These are phyloP conservation scores for Hypoxylon sp. DNA, from an alignment of 2,329 filamentous ascomycete species.

Conservation along the genomic window DNA sequence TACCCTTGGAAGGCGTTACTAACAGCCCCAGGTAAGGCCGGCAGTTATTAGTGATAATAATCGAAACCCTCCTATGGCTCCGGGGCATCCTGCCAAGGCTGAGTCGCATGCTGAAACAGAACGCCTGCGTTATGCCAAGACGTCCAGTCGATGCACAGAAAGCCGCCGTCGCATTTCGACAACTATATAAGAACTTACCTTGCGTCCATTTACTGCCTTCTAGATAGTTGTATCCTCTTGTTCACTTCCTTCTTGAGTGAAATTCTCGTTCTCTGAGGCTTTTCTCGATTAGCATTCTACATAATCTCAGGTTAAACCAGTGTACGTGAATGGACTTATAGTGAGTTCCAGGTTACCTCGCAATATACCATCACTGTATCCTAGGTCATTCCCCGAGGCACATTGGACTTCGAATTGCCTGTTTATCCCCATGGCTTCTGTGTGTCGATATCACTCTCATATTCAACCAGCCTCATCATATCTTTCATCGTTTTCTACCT, in stretches of 20 bases:
- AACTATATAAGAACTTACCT: not conserved
- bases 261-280: not conserved
- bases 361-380: not conserved
- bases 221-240: not conserved
- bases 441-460: not conserved
- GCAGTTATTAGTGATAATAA: conserved; percentile 3
- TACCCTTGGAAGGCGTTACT: too few species aligned
- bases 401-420: not conserved
- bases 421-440: not conserved
- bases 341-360: not conserved
- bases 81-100: conserved; percentile 5
- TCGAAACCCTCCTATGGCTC: conserved; percentile 7
- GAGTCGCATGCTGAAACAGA: conserved; percentile 6
- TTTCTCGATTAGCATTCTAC: not conserved
- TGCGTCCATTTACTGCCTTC: not conserved
- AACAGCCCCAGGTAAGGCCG: not conserved
- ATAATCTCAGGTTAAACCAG: not conserved
- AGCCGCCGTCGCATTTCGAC: not conserved
- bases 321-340: not conserved
- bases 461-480: not conserved
- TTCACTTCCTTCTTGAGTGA: too few species aligned
- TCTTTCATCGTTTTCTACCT: not conserved
- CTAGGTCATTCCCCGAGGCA: not conserved
- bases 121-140: conserved; percentile 6
- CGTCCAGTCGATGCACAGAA: conserved; percentile 9